Evolutionary conservation across 1,284 basidiomycete species (phyloP), one percentile per base, ranked within the genome.

Genomic region (Austropuccinia psidii): DNA sequence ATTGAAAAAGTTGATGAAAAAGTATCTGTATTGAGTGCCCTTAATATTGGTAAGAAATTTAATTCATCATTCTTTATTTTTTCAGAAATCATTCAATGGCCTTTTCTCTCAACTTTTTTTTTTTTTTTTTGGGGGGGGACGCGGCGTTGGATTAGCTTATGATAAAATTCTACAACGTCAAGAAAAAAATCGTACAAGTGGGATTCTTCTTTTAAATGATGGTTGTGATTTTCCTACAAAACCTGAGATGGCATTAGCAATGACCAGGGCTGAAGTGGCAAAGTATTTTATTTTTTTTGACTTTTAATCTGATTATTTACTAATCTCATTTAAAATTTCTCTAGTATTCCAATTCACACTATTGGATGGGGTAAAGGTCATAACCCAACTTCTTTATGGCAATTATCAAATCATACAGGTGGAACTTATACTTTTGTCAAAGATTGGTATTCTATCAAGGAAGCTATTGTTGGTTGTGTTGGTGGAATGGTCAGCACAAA

Each of bases 231-330:
- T 87, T 76, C 91, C 93, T 13, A 87, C 91, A 61, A 88, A 93
- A n/a, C 90, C 91, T n/a, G 93, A 97, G 82, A 97, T 98, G 92
- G 93, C 98, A 79, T 86, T 98, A 21, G 92, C 97, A 35, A 88
- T 96, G 75, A 93, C 94, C 50, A 89, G 95, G 52, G 90, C 93
- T 0, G 95, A 98, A 79, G 94, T 94, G 3, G 94, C 91, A 33
- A 93, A 92, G 82, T 83, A 64, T 76, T 81, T 78, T 24, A 1
- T 39, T 2, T 7, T 45, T 29, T 5, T 45, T 7, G n/a, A n/a
- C 7, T 43, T 24, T 17, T 7, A 39, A 37, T 58, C 55, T 4
- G n/a, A 6, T 35, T 15, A 19, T 43, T 75, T 24, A 69, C 69
- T 5, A 24, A 39, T 11, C 35, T 66, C 27, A 58, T 31, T 15